Base-by-base conservation (phyloP, 2,329 filamentous ascomycete genomes). In the Cladobotryum protrusum region DNA sequence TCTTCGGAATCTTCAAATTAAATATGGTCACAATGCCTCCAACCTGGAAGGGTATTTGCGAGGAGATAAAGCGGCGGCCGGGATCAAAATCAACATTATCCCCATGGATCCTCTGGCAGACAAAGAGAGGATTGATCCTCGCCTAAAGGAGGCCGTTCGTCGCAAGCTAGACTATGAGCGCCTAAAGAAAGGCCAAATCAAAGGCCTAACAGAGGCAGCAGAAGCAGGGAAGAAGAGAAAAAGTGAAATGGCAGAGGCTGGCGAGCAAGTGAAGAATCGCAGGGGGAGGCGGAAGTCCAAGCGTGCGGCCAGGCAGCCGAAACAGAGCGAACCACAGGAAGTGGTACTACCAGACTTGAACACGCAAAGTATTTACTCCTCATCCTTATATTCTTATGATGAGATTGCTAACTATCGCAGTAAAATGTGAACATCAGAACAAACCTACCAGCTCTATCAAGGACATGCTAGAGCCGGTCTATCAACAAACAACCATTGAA, bases 31-130 rank as follows among this genome's bases (percentile, higher is more conserved):
- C 44, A 73, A 75, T 43, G 71, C 64, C 20, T 62, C 65, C 4
- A 77, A 78, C 52, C 70, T 96, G 0, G 90, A 96, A 65, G 91
- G 87, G 2, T 80, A 73, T 47, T 65, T 96, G 18, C 82, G 85
- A 56, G 74, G 76, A 46, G 87, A 93, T 57, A 67, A 67, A 5
- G 57, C 59, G 1, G 55, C 59, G 9, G 71, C 34, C 9, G 54
- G 55, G 8, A 68, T 55, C 7, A 83, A 79, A 56, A 60, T 89
- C n/a, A 73, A 79, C 39, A 71, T 92, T n/a, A 67, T 68, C 11
- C 63, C 76, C 9, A 58, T 87, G 34, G 66, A 78, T 18, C 54
- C 52, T 2, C 55, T 54, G 0, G 66, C 65, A 8, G 66, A 74
- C 32, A 57, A 61, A 0, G 72, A 78, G 6, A 65, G 67, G 13